Evolutionary conservation across 1,284 basidiomycete species (phyloP).

Genomic region (Waitea zeae): DNA sequence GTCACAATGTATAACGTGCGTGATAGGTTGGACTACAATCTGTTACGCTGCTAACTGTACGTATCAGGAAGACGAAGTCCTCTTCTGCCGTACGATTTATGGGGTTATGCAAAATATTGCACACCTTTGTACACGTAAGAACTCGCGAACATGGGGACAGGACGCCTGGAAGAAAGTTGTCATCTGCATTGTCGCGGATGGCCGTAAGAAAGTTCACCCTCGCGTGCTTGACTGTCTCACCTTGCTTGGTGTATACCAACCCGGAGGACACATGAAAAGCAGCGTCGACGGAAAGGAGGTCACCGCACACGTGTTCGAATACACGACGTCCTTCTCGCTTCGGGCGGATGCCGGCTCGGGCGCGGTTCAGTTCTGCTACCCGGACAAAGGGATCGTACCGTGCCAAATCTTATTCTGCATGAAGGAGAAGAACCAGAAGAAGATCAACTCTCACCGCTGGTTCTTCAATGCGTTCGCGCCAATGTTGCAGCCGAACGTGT

Average conservation of each 20-base stretch:
- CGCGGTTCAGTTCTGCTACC: slow-evolving; percentile 84
- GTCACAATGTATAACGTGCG: slow-evolving; percentile 92
- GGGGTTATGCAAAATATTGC: slow-evolving; percentile 90
- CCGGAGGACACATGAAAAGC: slow-evolving; percentile 77
- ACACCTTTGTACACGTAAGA: slow-evolving; percentile 85
- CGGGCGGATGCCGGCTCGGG: too few species aligned
- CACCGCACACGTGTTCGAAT: slow-evolving; percentile 90
- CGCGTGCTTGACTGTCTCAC: slow-evolving; percentile 88
- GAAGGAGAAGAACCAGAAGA: slow-evolving; percentile 93
- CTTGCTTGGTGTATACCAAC: slow-evolving; percentile 63
- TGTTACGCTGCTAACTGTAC: slow-evolving; percentile 1
- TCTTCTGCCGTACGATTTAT: slow-evolving; percentile 90
- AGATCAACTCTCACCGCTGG: slow-evolving; percentile 93
- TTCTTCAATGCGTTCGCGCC: slow-evolving; percentile 85
- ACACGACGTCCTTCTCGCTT: slow-evolving; percentile 70
- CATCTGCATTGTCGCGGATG: slow-evolving; percentile 91
- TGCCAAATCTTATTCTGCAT: slow-evolving; percentile 86
- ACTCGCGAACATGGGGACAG: slow-evolving; percentile 89
- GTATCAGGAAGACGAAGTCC: slow-evolving; percentile 77
- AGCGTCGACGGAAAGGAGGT: slow-evolving; percentile 78
- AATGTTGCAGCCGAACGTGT: slow-evolving; percentile 70
- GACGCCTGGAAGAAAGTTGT: slow-evolving; percentile 98
- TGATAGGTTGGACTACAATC: slow-evolving; percentile 8
- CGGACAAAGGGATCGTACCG: slow-evolving; percentile 89
- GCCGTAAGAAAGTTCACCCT: slow-evolving; percentile 83